Evolutionary conservation across 441 rosid species (phyloP), one percentile per base, ranked within the genome.

Genomic region (Bocquillonia castaneifolia): DNA sequence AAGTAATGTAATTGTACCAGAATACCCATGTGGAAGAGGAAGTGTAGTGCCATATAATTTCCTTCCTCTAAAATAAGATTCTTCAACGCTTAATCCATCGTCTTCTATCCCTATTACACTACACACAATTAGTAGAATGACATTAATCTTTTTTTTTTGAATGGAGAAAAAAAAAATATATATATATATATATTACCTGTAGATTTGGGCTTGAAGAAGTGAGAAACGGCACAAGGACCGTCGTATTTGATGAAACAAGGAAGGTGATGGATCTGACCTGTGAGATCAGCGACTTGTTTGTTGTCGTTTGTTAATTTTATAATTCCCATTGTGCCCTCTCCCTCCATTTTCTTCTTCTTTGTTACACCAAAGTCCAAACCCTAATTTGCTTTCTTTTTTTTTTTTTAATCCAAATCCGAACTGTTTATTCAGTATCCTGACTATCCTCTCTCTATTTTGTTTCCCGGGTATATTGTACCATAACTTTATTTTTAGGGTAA

Each of bases 11-110:
- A 0, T 5, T 36, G 34, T 83, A 91, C 97, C 97, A 56, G 90
- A 86, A 70, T 84, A 91, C 51, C 87, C 89, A 63, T 64, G 58
- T 42, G 95, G 93, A 56, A 91, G 77, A 44, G 86, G 73, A 71
- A 91, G 23, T 20, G 86, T 82, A 31, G 87, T 79, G 56, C 98
- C 98, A 0, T 75, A 84, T 79, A 93, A 66, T 74, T 79, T 86
- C 79, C 97, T 87, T 66, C 98, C 97, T 76, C 98, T 82, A 76
- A 90, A 93, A 80, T 84, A 75, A 17, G 92, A 86, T 84, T 92
- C 92, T 75, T 91, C 82, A 0, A 80, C 80, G 40, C 34, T 71
- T 40, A 89, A 71, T 59, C 89, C 96, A 64, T 91, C 96, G 50
- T 76, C 71, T 69, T 87, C 90, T 0, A 81, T 58, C 59, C 83